Base-by-base conservation (phyloP, 495 filamentous ascomycete genomes). In the Penicillium turbatum region DNA sequence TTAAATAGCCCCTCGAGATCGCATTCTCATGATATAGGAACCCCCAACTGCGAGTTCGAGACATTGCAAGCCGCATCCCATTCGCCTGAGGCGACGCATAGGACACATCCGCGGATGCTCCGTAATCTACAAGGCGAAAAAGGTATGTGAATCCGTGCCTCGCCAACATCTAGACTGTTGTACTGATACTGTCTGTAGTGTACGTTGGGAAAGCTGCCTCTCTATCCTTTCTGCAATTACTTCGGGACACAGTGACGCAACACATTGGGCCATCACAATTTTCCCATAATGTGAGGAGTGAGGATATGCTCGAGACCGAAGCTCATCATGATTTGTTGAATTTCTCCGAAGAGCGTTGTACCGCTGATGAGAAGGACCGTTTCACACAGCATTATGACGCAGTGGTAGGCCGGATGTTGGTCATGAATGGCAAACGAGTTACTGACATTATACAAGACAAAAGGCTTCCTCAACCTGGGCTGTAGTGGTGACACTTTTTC, bases 221-320 rank as follows among this genome's bases (percentile, higher is more conserved):
- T 11, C 47, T 75, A 15, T 74, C 71, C 0, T 75, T 75, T 53
- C 46, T 75, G 12, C 72, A 75, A 32, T 55, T 74, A 21, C 61
- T 75, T 41, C 71, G 71, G 8, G 71, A 70, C 21, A 74, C 65
- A 0, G 70, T 75, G 30, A 72, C 66, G 7, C 70, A 74, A 38
- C 66, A 74, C 49, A 72, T 75, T 13, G 72, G 72, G 3, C 72
- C 72, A 1, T 72, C 70, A 6, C 66, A 71, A 29, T 75, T 75
- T 49, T 73, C 72, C 0, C 68, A 75, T 36, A 71, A 70, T 56
- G 56, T 65, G 39, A 65, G 58, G n/a, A 69, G 62, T 2, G 70
- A 74, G 36, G 64, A 74, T 42, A 75, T 75, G 72, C 65, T 75
- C 2, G 72, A 75, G 49, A 64, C 63, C 1, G 71, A 74, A 29